phyloP scores from a whole-genome alignment of 805 yeast species.

The Ogataea henricii region DNA sequence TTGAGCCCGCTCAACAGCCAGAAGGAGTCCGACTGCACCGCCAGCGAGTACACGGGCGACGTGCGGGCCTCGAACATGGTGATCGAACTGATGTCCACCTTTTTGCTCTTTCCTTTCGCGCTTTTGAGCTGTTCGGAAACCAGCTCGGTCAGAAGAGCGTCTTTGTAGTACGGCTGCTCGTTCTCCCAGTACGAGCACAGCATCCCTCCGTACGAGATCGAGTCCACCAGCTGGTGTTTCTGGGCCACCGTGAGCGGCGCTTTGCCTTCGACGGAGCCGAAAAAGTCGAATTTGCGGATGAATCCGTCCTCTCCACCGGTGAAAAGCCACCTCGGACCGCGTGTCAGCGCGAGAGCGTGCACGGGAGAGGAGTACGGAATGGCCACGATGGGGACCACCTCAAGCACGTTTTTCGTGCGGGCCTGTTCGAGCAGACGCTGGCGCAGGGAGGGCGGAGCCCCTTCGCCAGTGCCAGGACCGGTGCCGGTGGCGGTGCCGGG shows the following conservation, averaged over 20 bases:
- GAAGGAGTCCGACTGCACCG: constrained; percentile 75
- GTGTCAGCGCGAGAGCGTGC: constrained; percentile 73
- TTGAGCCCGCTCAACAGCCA: constrained; percentile 85
- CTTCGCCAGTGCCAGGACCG: too few relatives aligned
- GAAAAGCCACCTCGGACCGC: constrained; percentile 82
- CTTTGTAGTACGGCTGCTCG: constrained; percentile 73
- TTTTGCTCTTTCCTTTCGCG: constrained; percentile 22
- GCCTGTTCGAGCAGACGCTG: constrained; percentile 44
- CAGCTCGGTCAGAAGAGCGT: constrained; percentile 35
- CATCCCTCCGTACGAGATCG: constrained; percentile 83
- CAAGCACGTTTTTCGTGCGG: constrained; percentile 55
- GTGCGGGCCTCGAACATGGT: constrained; percentile 54
- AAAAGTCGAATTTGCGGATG: constrained; percentile 85
- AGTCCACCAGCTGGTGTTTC: constrained; percentile 83
- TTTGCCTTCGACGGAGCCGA: constrained; percentile 83
- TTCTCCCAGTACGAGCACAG: constrained; percentile 91
- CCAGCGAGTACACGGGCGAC: constrained; percentile 87
- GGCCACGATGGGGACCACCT: constrained; percentile 83
- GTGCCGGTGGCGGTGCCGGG: neutral
- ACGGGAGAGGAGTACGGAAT: constrained; percentile 80
- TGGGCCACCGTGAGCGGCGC: constrained; percentile 88
- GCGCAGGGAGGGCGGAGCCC: constrained; percentile 14
- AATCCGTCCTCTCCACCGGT: constrained; percentile 97
- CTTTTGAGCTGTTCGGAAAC: constrained; percentile 20
- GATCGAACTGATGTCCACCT: constrained; percentile 40